These are phyloP conservation scores for Phytophthora sojae DNA, from an alignment of 352 stramenopile genomes.

Conservation along the genomic window DNA sequence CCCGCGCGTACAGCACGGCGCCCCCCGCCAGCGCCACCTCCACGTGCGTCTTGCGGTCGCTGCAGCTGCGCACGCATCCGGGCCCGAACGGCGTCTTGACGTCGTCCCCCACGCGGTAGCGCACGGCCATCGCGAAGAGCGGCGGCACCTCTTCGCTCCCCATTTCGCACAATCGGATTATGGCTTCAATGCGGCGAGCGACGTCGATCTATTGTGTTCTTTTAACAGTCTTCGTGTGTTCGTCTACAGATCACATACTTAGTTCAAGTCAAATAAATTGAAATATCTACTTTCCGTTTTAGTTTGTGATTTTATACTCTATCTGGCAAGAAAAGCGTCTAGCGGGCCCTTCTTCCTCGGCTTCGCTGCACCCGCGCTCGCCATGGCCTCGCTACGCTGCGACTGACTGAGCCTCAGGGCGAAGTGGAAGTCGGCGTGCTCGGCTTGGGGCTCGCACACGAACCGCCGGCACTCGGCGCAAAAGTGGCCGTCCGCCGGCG, in stretches of 20 bases:
- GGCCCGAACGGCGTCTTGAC: constrained; percentile 76
- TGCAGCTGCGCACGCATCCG: constrained; percentile 53
- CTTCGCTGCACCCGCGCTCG: constrained; percentile 3
- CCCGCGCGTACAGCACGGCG: constrained; percentile 64
- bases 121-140: constrained; percentile 76
- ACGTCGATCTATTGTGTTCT: neutral
- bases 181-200: constrained; percentile 11
- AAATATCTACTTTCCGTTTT: neutral
- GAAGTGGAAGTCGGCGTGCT: constrained; percentile 73
- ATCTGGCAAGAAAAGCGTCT: constrained; percentile 52
- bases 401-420: constrained; percentile 52
- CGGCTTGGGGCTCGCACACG: constrained; percentile 42
- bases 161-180: constrained; percentile 10
- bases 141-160: constrained; percentile 54
- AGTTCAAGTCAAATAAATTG: neutral
- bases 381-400: constrained; percentile 29
- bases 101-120: constrained; percentile 66
- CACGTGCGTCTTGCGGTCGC: constrained; percentile 61
- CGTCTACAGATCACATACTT: neutral
- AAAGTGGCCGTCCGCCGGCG: constrained; percentile 20
- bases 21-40: constrained; percentile 58
- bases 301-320: constrained; percentile 5
- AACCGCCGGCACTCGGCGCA: constrained; percentile 49
- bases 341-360: constrained; percentile 47
- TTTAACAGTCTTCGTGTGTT: too few relatives aligned